phyloP scores from a whole-genome alignment of 208 protist species.

The Crithidia sp. region DNA sequence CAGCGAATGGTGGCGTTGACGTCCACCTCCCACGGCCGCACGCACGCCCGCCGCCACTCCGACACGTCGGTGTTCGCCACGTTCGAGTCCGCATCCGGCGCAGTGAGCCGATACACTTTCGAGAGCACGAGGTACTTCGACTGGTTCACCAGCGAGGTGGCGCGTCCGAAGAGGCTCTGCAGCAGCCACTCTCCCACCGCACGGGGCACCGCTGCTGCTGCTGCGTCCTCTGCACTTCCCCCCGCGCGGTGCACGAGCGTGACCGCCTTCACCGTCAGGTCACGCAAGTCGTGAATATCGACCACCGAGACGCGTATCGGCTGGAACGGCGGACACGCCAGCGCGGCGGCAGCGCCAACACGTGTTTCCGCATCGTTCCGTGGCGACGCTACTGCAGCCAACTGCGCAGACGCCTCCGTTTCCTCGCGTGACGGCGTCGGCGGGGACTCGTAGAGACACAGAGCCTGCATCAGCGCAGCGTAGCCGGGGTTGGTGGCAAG shows the following conservation, averaged over 20 bases:
- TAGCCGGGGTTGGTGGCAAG: slow-evolving; percentile 18
- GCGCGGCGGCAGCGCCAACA: slow-evolving; percentile 2
- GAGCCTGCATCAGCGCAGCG: neutral
- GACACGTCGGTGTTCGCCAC: slow-evolving; percentile 9
- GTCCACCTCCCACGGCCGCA: slow-evolving; percentile 9
- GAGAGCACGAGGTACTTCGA: slow-evolving; percentile 24
- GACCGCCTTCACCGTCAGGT: slow-evolving; percentile 6
- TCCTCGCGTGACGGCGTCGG: slow-evolving; percentile 17
- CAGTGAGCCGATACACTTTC: slow-evolving; percentile 9
- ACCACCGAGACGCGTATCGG: slow-evolving; percentile 14
- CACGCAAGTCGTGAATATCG: slow-evolving; percentile 14
- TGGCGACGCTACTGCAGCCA: neutral
- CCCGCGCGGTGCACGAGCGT: slow-evolving; percentile 1
- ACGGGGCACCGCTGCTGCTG: neutral
- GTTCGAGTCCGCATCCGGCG: neutral
- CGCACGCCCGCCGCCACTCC: slow-evolving; percentile 6
- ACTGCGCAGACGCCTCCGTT: slow-evolving; percentile 9
- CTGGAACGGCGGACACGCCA: slow-evolving; percentile 8
- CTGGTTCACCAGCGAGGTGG: neutral
- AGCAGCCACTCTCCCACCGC: slow-evolving; percentile 17
- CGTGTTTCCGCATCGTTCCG: neutral
- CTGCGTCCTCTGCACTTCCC: neutral
- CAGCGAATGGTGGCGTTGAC: slow-evolving; percentile 12
- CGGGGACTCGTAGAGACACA: slow-evolving; percentile 7
- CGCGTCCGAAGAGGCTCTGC: slow-evolving; percentile 20